Evolutionary conservation across 1,139 yeast species (phyloP).

Genomic region (Suhomyces panamericanus): DNA sequence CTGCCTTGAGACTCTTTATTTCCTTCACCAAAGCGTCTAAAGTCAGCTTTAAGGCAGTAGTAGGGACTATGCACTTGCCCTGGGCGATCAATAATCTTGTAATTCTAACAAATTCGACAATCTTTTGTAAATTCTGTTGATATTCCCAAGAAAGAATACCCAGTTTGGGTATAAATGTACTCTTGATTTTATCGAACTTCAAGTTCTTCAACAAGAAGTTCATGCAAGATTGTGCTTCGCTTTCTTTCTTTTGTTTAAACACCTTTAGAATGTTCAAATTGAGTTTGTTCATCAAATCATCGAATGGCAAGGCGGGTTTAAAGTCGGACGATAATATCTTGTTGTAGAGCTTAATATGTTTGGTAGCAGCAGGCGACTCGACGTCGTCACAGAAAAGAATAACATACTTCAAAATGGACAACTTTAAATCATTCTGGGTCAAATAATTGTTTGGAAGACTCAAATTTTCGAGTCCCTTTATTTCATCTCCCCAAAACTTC

Average conservation of each 20-base stretch:
- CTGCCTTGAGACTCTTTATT: constrained; percentile 8
- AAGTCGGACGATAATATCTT: constrained; percentile 9
- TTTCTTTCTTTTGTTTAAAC: constrained; percentile 20
- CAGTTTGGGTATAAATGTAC: constrained; percentile 14
- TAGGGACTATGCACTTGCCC: constrained; percentile 4
- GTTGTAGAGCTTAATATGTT: constrained; percentile 11
- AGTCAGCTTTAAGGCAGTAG: constrained; percentile 2
- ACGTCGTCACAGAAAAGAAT: constrained; percentile 12
- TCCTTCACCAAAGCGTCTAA: constrained; percentile 13
- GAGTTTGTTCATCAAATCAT: constrained; percentile 10
- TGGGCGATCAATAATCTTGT: constrained; percentile 9
- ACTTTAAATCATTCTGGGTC: constrained; percentile 8
- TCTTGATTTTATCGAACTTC: constrained; percentile 27
- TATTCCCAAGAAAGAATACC: constrained; percentile 23
- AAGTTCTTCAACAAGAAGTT: constrained; percentile 36
- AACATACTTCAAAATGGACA: constrained; percentile 16
- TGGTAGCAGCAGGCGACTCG: constrained; percentile 6
- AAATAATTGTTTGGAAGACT: constrained; percentile 4
- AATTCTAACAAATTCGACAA: constrained; percentile 31
- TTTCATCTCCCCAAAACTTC: constrained; percentile 25
- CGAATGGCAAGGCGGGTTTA: constrained; percentile 7
- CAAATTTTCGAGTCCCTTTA: background rate
- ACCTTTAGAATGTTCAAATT: constrained; percentile 27
- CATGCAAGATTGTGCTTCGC: constrained; percentile 29
- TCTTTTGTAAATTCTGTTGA: constrained; percentile 23